phyloP scores from a whole-genome alignment of 805 yeast species.

The Starmerella stigmatis region DNA sequence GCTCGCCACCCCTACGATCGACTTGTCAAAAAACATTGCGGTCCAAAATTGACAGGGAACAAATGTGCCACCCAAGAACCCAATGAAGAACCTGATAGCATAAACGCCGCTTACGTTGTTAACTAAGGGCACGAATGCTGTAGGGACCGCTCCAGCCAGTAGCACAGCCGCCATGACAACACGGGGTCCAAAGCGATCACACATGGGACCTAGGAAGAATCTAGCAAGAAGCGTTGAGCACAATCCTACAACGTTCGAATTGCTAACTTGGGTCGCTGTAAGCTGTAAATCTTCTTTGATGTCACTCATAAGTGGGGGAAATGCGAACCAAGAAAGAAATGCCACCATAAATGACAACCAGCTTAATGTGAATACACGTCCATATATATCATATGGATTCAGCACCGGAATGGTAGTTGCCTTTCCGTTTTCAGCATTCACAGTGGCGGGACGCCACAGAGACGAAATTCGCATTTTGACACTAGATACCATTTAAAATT shows the following conservation, averaged over 20 bases:
- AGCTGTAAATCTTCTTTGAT: slow-evolving; percentile 14
- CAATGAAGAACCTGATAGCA: slow-evolving; percentile 29
- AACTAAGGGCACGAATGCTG: slow-evolving; percentile 20
- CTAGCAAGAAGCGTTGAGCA: slow-evolving; percentile 18
- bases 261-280: slow-evolving; percentile 15
- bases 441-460: slow-evolving; percentile 15
- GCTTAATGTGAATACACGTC: slow-evolving; percentile 14
- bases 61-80: slow-evolving; percentile 27
- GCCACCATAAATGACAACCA: slow-evolving; percentile 20
- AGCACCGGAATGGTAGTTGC: slow-evolving; percentile 15
- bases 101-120: slow-evolving; percentile 25
- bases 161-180: slow-evolving; percentile 13
- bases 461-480: slow-evolving; percentile 7
- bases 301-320: slow-evolving; percentile 17
- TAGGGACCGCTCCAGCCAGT: slow-evolving; percentile 17
- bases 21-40: slow-evolving; percentile 16
- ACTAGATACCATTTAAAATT: too few relatives aligned
- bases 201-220: slow-evolving; percentile 16
- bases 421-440: slow-evolving; percentile 17
- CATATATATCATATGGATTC: slow-evolving; percentile 16
- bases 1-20: slow-evolving; percentile 15
- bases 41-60: slow-evolving; percentile 20
- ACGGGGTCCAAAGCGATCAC: slow-evolving; percentile 19
- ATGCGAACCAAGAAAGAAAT: slow-evolving; percentile 20
- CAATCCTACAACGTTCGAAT: slow-evolving; percentile 17